Percentiles rank a stretch among this genome's conserved stretches.
Conservation (phyloP, 1,284 basidiomycete species). For the Exobasidium rhododendri region DNA sequence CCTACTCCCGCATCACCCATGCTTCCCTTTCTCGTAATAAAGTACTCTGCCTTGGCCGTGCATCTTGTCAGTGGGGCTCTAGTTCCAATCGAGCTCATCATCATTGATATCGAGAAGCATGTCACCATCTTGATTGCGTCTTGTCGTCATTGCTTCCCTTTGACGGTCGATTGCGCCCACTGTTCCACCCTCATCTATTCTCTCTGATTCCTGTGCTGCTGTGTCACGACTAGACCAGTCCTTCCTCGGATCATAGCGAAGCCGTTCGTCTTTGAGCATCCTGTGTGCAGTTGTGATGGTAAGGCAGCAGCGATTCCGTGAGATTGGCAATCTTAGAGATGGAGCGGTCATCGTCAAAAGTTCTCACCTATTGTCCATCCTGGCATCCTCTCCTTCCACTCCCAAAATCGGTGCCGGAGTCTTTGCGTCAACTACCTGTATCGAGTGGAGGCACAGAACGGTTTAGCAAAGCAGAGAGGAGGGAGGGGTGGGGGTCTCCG, state of each 20-base stretch:
- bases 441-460: no score
- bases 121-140: neutral
- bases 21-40: neutral
- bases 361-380: conserved; percentile 70
- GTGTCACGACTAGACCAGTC: conserved; percentile 59
- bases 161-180: conserved; percentile 30
- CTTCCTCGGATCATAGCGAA: conserved; percentile 60
- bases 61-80: no score
- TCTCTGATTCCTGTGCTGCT: conserved; percentile 30
- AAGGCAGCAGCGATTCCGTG: conserved; percentile 5
- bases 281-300: conserved; percentile 52
- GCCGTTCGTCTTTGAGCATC: conserved; percentile 70
- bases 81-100: conserved; percentile 19
- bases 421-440: conserved; percentile 86
- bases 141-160: conserved; percentile 15
- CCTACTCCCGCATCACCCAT: no score
- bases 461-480: neutral
- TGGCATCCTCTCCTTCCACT: conserved; percentile 84
- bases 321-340: no score
- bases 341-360: no score
- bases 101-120: conserved; percentile 11
- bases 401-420: conserved; percentile 78
- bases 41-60: conserved; percentile 1
- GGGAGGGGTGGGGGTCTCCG: neutral
- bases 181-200: conserved; percentile 49